Conservation (phyloP, 352 stramenopile genomes). For the Globisporangium middletonii region DNA sequence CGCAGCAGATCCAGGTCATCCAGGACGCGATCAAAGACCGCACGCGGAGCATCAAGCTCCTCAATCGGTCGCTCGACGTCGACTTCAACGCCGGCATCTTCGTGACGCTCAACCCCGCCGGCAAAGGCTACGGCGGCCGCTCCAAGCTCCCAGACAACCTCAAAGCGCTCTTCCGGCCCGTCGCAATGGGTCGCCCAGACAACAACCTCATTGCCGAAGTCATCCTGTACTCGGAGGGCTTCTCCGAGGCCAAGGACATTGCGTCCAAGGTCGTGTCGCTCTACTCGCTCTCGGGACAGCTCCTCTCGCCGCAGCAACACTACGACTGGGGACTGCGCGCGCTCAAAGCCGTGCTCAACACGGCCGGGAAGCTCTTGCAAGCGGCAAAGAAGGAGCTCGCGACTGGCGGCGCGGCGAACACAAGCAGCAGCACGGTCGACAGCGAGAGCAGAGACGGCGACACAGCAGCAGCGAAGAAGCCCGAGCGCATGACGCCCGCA, state of each 20-base stretch:
- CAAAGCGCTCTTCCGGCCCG: slow-evolving; percentile 92
- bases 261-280: slow-evolving; percentile 89
- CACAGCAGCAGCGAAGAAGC: neutral
- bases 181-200: slow-evolving; percentile 90
- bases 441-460: slow-evolving; percentile 14
- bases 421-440: slow-evolving; percentile 1
- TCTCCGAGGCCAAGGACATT: slow-evolving; percentile 86
- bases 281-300: slow-evolving; percentile 84
- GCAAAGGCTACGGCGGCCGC: slow-evolving; percentile 91
- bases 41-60: slow-evolving; percentile 58
- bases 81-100: slow-evolving; percentile 94
- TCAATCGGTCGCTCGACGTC: slow-evolving; percentile 84
- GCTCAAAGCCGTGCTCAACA: slow-evolving; percentile 94
- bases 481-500: slow-evolving; percentile 41
- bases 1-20: slow-evolving; percentile 94
- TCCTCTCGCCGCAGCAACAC: slow-evolving; percentile 88
- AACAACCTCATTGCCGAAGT: slow-evolving; percentile 94
- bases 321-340: slow-evolving; percentile 93
- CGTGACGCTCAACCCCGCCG: slow-evolving; percentile 93
- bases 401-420: slow-evolving; percentile 1
- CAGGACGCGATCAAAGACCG: slow-evolving; percentile 91
- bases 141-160: slow-evolving; percentile 93
- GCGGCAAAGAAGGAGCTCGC: slow-evolving; percentile 63
- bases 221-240: slow-evolving; percentile 90
- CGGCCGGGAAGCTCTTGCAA: slow-evolving; percentile 89